Conservation (phyloP, 352 stramenopile species). For the Phytophthora cactorum region DNA sequence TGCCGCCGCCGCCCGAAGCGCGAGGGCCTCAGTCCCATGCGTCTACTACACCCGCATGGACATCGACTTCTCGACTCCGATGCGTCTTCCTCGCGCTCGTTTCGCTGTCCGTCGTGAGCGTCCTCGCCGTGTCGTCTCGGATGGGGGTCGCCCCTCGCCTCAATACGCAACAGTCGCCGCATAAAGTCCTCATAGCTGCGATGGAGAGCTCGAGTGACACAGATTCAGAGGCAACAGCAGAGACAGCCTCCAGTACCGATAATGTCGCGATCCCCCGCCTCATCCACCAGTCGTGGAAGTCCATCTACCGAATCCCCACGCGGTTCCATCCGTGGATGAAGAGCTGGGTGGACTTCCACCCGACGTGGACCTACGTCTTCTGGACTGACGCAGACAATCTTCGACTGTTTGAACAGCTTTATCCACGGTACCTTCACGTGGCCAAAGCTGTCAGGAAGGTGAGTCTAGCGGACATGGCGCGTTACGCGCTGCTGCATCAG, state of each 20-base stretch:
- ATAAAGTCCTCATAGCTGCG: background rate
- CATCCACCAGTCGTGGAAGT: slow-evolving; percentile 72
- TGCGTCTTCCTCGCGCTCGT: slow-evolving; percentile 34
- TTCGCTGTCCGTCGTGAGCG: slow-evolving; percentile 20
- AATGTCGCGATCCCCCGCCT: slow-evolving; percentile 44
- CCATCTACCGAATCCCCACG: slow-evolving; percentile 39
- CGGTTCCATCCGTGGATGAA: slow-evolving; percentile 66
- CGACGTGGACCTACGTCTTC: slow-evolving; percentile 62
- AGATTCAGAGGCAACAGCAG: background rate
- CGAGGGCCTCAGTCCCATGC: background rate
- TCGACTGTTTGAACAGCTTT: slow-evolving; percentile 50
- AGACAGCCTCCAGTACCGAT: background rate
- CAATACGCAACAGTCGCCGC: background rate
- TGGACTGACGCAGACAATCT: slow-evolving; percentile 67
- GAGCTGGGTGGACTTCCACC: slow-evolving; percentile 50
- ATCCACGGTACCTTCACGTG: slow-evolving; percentile 53
- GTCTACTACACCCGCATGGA: background rate
- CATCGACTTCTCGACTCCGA: slow-evolving; percentile 17
- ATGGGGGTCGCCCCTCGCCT: slow-evolving; percentile 4
- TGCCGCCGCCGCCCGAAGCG: background rate
- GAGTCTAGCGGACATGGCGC: slow-evolving; percentile 55
- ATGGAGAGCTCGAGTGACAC: background rate
- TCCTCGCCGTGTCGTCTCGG: slow-evolving; percentile 21
- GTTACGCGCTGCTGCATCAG: slow-evolving; percentile 59
- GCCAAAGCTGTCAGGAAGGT: slow-evolving; percentile 49